Percentiles rank a stretch among this genome's conserved stretches.
Evolutionary conservation across 2,329 filamentous ascomycete genomes (phyloP).

Genomic region (Gnomoniopsis smithogilvyi): DNA sequence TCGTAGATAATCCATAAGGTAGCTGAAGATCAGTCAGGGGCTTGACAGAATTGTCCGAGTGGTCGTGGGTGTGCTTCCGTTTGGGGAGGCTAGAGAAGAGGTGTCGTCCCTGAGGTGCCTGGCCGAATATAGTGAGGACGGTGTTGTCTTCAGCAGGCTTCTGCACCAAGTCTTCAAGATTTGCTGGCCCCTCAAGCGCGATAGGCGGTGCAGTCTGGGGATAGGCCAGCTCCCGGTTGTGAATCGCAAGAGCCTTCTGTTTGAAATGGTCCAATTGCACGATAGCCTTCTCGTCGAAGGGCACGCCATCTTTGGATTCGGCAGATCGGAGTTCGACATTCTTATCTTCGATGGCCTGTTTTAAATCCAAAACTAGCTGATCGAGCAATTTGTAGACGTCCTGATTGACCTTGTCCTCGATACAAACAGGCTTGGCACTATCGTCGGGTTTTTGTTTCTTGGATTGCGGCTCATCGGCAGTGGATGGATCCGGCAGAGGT

Average conservation of each 20-base stretch:
- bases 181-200: slow-evolving; percentile 25
- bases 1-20: slow-evolving; percentile 71
- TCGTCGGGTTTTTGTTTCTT: slow-evolving; percentile 60
- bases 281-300: slow-evolving; percentile 32
- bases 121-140: slow-evolving; percentile 75
- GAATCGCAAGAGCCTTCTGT: slow-evolving; percentile 58
- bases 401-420: slow-evolving; percentile 51
- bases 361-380: slow-evolving; percentile 59
- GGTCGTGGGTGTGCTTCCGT: slow-evolving; percentile 29
- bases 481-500: slow-evolving; percentile 41
- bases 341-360: slow-evolving; percentile 29
- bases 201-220: slow-evolving; percentile 35
- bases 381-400: slow-evolving; percentile 59
- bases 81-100: slow-evolving; percentile 83
- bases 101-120: slow-evolving; percentile 69
- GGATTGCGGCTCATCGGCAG: slow-evolving; percentile 49
- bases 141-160: slow-evolving; percentile 44
- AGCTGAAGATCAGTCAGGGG: slow-evolving; percentile 63
- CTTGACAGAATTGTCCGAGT: slow-evolving; percentile 27
- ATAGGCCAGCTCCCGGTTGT: slow-evolving; percentile 58
- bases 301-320: slow-evolving; percentile 25
- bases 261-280: slow-evolving; percentile 55
- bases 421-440: slow-evolving; percentile 34
- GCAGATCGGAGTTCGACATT: slow-evolving; percentile 44
- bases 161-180: slow-evolving; percentile 36